A percentile compares a stretch with the other conserved stretches of the same genome.
Conservation (phyloP, 1,284 basidiomycete genomes). For the Coniophora puteana region DNA sequence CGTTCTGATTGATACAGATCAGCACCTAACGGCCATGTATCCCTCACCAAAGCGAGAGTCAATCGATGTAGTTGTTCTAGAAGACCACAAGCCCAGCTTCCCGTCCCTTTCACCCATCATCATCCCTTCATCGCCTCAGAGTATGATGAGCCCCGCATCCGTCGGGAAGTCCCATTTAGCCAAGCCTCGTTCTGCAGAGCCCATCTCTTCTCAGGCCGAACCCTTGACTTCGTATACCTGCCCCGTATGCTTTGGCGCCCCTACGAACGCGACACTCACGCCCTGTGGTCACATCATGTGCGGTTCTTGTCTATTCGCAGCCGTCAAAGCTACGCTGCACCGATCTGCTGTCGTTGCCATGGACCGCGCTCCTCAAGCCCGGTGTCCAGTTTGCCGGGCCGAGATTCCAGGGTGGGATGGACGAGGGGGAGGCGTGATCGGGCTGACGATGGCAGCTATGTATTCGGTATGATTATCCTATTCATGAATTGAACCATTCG, state of each 20-base stretch:
- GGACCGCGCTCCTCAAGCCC: conserved; percentile 32
- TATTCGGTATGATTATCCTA: conserved; percentile 42
- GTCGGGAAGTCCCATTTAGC: conserved; percentile 1
- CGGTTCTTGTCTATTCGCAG: conserved; percentile 70
- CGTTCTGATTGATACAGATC: too few relatives aligned
- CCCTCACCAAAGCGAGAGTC: too few relatives aligned
- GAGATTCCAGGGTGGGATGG: conserved; percentile 63
- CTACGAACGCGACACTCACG: conserved; percentile 69
- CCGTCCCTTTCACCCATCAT: too few relatives aligned
- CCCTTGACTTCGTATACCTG: conserved; percentile 64
- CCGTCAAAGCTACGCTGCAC: conserved; percentile 59
- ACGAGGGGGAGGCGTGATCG: conserved; percentile 58
- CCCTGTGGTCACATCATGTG: conserved; percentile 78
- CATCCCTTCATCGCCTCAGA: too few relatives aligned
- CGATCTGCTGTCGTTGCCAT: conserved; percentile 41
- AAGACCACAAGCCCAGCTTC: too few relatives aligned
- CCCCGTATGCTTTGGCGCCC: conserved; percentile 75
- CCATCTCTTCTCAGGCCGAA: conserved; percentile 34
- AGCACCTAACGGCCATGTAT: too few relatives aligned
- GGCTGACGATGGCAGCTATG: conserved; percentile 45
- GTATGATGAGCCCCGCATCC: not conserved
- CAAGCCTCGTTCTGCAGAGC: conserved; percentile 11
- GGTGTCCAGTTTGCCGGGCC: conserved; percentile 66
- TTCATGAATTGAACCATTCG: too few relatives aligned
- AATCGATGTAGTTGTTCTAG: too few relatives aligned